phyloP scores from a whole-genome alignment of 257 asterid species.

The Solanum chiquidenum region DNA sequence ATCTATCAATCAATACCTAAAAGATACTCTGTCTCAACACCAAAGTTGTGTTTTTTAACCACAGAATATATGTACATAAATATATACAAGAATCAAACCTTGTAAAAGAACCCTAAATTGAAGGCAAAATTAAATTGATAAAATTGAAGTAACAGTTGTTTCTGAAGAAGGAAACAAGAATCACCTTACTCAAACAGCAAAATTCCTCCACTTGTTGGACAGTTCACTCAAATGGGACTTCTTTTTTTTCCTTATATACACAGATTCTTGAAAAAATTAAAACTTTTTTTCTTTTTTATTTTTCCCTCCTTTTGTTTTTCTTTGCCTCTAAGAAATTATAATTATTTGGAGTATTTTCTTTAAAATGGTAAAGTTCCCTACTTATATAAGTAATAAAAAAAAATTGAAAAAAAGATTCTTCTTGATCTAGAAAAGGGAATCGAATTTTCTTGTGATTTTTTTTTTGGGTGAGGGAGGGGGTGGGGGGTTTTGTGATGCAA shows the following conservation, averaged over 20 bases:
- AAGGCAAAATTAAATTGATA: conserved; percentile 17
- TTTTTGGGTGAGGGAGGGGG: background rate
- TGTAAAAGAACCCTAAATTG: conserved; percentile 10
- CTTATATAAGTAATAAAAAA: background rate
- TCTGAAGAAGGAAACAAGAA: conserved; percentile 17
- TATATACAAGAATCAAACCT: background rate
- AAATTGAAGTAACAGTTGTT: conserved; percentile 25
- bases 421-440: background rate
- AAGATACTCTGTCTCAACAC: background rate
- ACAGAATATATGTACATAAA: background rate
- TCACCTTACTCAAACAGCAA: background rate
- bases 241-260: background rate
- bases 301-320: background rate
- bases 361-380: background rate
- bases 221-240: background rate
- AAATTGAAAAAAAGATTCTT: background rate
- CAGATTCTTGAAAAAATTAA: background rate
- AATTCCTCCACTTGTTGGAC: background rate
- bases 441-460: background rate
- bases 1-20: background rate
- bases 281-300: background rate
- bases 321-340: background rate
- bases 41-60: background rate
- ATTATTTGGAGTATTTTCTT: background rate
- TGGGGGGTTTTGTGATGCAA: background rate